These are phyloP conservation scores for Triticum turgidum DNA, from an alignment of 176 grass and related monocot species.

Conservation along the genomic window DNA sequence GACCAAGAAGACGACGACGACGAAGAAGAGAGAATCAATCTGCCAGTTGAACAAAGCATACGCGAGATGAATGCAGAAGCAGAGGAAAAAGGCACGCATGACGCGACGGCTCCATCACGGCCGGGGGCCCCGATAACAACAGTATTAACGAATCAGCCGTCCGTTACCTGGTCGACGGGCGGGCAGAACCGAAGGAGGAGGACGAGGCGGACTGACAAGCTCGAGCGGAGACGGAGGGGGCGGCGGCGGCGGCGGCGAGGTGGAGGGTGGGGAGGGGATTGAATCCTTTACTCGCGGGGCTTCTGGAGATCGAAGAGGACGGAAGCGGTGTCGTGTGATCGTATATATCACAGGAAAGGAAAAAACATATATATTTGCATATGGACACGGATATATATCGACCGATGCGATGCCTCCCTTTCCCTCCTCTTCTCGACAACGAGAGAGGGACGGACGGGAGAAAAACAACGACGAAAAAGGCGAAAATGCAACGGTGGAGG, in stretches of 20 bases:
- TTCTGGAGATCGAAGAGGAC: slow-evolving; percentile 45
- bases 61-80: slow-evolving; percentile 33
- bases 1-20: too few species aligned
- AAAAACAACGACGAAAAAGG: background rate
- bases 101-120: background rate
- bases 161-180: background rate
- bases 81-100: background rate
- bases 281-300: background rate
- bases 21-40: background rate
- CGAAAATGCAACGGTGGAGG: slow-evolving; percentile 28
- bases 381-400: slow-evolving; percentile 4
- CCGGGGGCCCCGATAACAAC: too few species aligned
- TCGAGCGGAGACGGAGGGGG: too few species aligned
- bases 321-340: slow-evolving; percentile 18
- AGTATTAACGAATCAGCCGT: background rate
- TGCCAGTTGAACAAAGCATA: background rate
- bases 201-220: too few species aligned
- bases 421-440: background rate
- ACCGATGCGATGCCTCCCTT: background rate
- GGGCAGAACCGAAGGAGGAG: too few species aligned
- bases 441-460: background rate
- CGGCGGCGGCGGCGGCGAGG: too few species aligned
- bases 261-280: slow-evolving; percentile 9
- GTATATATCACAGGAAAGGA: slow-evolving; percentile 27
- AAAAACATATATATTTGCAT: background rate